Percentiles rank a stretch among this genome's conserved stretches.
Evolutionary conservation across 768 basidiomycete species (phyloP).

Genomic region (Cystobasidium onofrii): DNA sequence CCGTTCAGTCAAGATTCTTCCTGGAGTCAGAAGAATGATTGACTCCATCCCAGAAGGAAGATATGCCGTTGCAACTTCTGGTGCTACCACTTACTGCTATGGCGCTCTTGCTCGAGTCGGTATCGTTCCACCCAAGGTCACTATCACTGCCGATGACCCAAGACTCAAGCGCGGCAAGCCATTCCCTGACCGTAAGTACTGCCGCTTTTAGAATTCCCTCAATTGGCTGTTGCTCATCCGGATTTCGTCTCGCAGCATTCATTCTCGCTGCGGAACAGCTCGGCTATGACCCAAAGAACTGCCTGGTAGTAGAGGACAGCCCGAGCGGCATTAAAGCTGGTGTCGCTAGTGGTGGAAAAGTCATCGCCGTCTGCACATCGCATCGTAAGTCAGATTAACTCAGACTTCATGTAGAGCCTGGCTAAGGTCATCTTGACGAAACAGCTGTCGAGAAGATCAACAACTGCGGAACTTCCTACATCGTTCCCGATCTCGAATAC

Average conservation of each 20-base stretch:
- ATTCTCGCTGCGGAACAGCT: constrained; percentile 47
- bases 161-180: constrained; percentile 54
- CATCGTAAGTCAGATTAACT: constrained; percentile 37
- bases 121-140: constrained; percentile 59
- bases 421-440: too few relatives aligned
- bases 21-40: constrained; percentile 61
- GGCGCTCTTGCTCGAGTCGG: constrained; percentile 66
- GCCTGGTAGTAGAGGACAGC: constrained; percentile 47
- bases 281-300: constrained; percentile 49
- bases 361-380: constrained; percentile 47
- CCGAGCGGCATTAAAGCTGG: constrained; percentile 47
- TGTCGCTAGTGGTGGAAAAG: constrained; percentile 43
- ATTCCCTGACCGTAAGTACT: constrained; percentile 40
- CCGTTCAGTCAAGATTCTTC: constrained; percentile 55
- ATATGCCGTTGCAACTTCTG: constrained; percentile 66
- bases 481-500: constrained; percentile 32
- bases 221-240: neutral
- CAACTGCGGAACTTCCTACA: constrained; percentile 27
- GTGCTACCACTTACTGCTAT: constrained; percentile 51
- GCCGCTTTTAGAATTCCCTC: neutral
- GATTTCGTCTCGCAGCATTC: constrained; percentile 43
- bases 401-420: too few relatives aligned
- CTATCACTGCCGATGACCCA: constrained; percentile 68
- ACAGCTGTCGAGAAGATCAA: constrained; percentile 41
- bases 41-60: constrained; percentile 58